Evolutionary conservation across 306 rosid species (phyloP).

Genomic region (Parietaria judaica): DNA sequence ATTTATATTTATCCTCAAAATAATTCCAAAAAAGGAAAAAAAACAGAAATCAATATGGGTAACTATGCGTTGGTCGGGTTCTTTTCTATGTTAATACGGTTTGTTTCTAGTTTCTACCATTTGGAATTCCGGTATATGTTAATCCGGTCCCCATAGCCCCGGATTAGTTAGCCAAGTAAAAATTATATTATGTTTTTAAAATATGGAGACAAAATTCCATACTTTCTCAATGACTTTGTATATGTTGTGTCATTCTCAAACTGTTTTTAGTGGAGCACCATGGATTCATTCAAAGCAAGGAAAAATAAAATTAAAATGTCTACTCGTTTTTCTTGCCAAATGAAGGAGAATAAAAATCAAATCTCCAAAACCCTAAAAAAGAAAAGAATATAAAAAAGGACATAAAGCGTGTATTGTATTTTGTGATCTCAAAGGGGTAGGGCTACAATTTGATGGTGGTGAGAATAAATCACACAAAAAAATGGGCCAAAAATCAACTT

Average conservation of each 20-base stretch:
- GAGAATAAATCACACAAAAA: constrained; percentile 13
- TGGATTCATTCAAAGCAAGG: no score
- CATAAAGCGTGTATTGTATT: constrained; percentile 13
- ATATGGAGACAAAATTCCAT: no score
- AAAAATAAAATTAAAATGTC: neutral
- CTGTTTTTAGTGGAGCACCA: no score
- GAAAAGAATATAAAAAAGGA: neutral
- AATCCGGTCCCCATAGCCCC: no score
- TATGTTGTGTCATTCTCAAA: no score
- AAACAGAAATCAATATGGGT: neutral
- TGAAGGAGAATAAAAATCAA: neutral
- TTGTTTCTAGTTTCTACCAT: no score
- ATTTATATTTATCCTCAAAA: neutral
- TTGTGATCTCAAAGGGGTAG: constrained; percentile 7
- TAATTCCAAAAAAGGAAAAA: neutral
- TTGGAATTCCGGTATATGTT: no score
- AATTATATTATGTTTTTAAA: no score
- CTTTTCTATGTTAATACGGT: neutral
- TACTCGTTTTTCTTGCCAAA: constrained; percentile 1
- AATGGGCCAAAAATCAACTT: constrained; percentile 4
- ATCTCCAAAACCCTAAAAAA: constrained; percentile 2
- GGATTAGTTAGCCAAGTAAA: no score
- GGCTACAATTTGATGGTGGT: constrained; percentile 9
- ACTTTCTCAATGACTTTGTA: no score
- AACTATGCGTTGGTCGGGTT: neutral